Conservation (phyloP, 169 alveolate species). For the Eimeria sp. region DNA sequence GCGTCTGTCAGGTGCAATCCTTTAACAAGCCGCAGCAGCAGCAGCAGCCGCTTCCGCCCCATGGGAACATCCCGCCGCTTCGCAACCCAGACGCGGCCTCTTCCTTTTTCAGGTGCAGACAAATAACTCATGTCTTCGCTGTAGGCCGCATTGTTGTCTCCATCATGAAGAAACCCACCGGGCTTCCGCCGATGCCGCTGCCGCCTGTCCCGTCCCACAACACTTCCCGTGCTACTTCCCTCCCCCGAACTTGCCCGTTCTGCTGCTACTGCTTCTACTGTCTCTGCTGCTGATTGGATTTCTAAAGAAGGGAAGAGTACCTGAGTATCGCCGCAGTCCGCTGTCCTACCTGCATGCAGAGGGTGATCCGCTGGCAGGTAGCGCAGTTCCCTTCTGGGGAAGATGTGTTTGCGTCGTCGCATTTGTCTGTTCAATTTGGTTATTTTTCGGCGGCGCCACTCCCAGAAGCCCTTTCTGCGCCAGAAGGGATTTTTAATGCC, state of each 20-base stretch:
- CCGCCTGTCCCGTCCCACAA: background rate
- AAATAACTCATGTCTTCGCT: conserved; percentile 22
- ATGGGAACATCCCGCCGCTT: conserved; percentile 6
- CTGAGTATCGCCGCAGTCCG: too few species aligned
- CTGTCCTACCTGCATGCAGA: background rate
- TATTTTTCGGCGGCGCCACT: conserved; percentile 65
- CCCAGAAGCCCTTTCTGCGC: conserved; percentile 73
- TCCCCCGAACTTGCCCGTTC: background rate
- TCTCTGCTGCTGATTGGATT: background rate
- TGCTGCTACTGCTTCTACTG: conserved; percentile 1
- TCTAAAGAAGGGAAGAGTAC: too few species aligned
- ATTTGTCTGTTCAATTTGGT: background rate
- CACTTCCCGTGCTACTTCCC: too few species aligned
- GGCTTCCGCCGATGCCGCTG: conserved; percentile 16
- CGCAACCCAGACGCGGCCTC: conserved; percentile 66
- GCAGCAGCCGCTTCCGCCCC: conserved; percentile 73
- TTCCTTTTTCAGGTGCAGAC: conserved; percentile 19
- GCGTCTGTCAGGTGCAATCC: conserved; percentile 68
- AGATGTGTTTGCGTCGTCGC: conserved; percentile 13
- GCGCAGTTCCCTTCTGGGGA: background rate
- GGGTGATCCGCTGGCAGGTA: conserved; percentile 15
- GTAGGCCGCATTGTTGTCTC: background rate
- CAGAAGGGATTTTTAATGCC: conserved; percentile 55
- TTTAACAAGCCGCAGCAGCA: conserved; percentile 19
- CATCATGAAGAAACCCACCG: background rate